These are phyloP conservation scores for Kazachstania kunashirensis DNA, from an alignment of 805 yeast species.

Conservation along the genomic window DNA sequence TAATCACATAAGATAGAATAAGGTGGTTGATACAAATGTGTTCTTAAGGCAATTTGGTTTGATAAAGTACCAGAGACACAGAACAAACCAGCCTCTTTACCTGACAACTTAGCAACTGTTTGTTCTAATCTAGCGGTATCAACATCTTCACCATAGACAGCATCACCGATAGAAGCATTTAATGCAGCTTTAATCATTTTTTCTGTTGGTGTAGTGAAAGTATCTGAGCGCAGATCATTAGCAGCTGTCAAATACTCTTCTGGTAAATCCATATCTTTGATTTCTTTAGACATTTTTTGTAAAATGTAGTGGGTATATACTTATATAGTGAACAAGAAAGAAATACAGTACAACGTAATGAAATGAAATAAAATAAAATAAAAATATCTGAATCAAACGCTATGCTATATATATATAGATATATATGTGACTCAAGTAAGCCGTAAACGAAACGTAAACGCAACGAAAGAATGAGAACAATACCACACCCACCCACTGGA, in stretches of 20 bases:
- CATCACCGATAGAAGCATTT: conserved; percentile 63
- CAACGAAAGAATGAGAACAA: too few relatives aligned
- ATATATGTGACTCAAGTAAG: too few relatives aligned
- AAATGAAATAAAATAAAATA: too few relatives aligned
- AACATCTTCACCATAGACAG: conserved; percentile 79
- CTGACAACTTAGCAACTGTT: conserved; percentile 57
- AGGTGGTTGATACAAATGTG: conserved; percentile 66
- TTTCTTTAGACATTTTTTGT: conserved; percentile 7
- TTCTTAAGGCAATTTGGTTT: conserved; percentile 75
- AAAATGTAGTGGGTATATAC: too few relatives aligned
- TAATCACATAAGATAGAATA: conserved; percentile 78
- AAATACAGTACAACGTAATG: too few relatives aligned
- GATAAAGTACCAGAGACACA: conserved; percentile 87
- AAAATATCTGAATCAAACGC: too few relatives aligned
- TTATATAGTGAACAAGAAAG: too few relatives aligned
- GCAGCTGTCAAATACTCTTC: conserved; percentile 24
- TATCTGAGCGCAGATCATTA: conserved; percentile 64
- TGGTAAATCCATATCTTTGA: conserved; percentile 20
- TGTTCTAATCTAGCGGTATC: conserved; percentile 57
- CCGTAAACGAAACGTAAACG: too few relatives aligned
- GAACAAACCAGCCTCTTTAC: conserved; percentile 71
- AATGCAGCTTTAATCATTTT: conserved; percentile 57
- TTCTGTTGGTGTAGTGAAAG: conserved; percentile 80
- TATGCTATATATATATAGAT: too few relatives aligned
- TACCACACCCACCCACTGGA: too few relatives aligned